Conservation (phyloP, 768 basidiomycete species). For the Tricholoma matsutake region DNA sequence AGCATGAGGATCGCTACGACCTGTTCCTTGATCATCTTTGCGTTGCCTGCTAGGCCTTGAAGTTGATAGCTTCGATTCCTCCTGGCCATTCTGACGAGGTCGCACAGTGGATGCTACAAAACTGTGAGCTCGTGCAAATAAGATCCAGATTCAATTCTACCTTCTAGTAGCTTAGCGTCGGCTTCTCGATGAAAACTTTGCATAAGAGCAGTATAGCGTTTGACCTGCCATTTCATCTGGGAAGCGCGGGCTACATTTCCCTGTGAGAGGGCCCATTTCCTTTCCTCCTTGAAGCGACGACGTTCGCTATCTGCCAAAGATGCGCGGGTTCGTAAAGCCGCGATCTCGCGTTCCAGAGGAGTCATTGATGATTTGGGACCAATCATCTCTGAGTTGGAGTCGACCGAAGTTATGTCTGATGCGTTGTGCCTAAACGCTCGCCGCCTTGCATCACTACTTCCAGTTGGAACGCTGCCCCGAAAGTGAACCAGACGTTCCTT, state of each 20-base stretch:
- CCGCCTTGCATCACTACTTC: constrained; percentile 28
- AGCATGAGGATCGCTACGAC: not conserved
- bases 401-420: constrained; percentile 67
- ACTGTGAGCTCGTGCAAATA: not conserved
- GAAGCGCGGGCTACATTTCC: constrained; percentile 72
- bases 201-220: constrained; percentile 75
- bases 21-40: constrained; percentile 9
- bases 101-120: constrained; percentile 14
- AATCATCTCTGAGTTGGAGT: constrained; percentile 64
- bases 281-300: constrained; percentile 79
- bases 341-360: constrained; percentile 72
- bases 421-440: constrained; percentile 30
- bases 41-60: constrained; percentile 14
- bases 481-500: constrained; percentile 47
- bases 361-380: constrained; percentile 57
- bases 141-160: constrained; percentile 32
- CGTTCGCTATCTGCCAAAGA: constrained; percentile 82
- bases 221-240: constrained; percentile 83
- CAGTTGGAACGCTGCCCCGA: constrained; percentile 37
- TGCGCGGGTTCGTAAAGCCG: constrained; percentile 69
- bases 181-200: constrained; percentile 80
- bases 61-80: constrained; percentile 20
- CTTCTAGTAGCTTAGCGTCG: constrained; percentile 62
- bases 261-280: constrained; percentile 81
- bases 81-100: constrained; percentile 18